Evolutionary conservation across 495 filamentous ascomycete genomes (phyloP).

Genomic region (Xylaria scruposa): DNA sequence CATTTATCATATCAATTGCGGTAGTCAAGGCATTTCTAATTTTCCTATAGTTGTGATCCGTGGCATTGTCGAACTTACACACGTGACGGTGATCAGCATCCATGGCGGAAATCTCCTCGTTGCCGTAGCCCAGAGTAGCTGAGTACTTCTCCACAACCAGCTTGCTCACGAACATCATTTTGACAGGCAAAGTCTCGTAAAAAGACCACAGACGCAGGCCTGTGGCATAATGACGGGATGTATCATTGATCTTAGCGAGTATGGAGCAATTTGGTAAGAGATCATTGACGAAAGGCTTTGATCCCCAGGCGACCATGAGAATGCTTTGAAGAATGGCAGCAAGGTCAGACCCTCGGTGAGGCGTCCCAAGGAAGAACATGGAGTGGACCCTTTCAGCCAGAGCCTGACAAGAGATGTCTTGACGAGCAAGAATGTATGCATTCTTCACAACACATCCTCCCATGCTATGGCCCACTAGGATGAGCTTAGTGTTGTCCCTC

Average conservation of each 20-base stretch:
- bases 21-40: conserved; percentile 41
- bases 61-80: conserved; percentile 42
- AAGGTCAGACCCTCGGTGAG: conserved; percentile 57
- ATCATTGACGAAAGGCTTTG: conserved; percentile 20
- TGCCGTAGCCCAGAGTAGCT: conserved; percentile 40
- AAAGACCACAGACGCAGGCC: conserved; percentile 42
- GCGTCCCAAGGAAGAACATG: conserved; percentile 60
- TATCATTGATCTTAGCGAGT: conserved; percentile 36
- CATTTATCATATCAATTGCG: conserved; percentile 38
- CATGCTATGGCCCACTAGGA: conserved; percentile 61
- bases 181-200: conserved; percentile 41
- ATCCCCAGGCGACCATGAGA: conserved; percentile 5
- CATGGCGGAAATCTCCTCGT: conserved; percentile 40
- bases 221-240: conserved; percentile 39
- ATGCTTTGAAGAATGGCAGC: conserved; percentile 47
- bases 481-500: conserved; percentile 41
- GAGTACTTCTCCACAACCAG: conserved; percentile 44
- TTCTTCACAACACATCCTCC: conserved; percentile 62
- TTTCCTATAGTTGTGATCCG: conserved; percentile 40
- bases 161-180: conserved; percentile 25
- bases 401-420: conserved; percentile 36
- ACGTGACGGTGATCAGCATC: conserved; percentile 45
- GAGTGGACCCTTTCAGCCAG: conserved; percentile 46
- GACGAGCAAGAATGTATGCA: conserved; percentile 41
- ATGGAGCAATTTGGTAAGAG: conserved; percentile 23